Evolutionary conservation across 805 yeast genomes (phyloP), one percentile per base, ranked within the genome.

Genomic region (Wickerhamomyces bovis): DNA sequence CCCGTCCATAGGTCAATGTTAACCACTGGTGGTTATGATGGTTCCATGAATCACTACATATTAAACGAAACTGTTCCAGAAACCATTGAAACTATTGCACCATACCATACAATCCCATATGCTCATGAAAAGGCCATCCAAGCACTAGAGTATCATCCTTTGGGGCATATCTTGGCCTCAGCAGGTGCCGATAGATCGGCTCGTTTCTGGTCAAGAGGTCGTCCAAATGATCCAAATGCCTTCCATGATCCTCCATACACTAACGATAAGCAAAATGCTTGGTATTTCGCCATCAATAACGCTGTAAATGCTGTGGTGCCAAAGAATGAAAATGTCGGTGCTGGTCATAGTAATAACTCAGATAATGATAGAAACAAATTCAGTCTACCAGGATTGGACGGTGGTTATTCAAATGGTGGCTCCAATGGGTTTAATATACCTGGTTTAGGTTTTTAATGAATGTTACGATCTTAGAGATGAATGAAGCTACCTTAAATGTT

Each of bases 61-160:
- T 65, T 89, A n/a, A 81, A 83, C 51, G 58, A 66, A 9, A 48
- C 53, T 4, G 54, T 58, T 12, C 64, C 65, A 22, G 75, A 70
- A 41, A n/a, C 64, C 12, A 21, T 63, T 18, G 72, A 68, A 68
- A 75, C 59, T 58, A 47, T 63, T 8, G 62, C 61, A 16, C 75
- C 82, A 10, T 68, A 68, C 35, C 90, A 84, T 50, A 58, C 64
- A 16, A 85, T 94, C 31, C 97, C 97, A 3, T 83, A 78, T 65
- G 99, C 98, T 0, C 99, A 94, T 64, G 97, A 89, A 58, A 86
- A 87, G 68, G 95, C 96, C 3, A 80, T 94, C 44, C 89, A 92
- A 65, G 80, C 95, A 4, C 65, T 94, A 46, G 92, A 90, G 50
- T 94, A 89, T 62, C 97, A 90, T 65, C 98, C 98, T 2, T 70